Percentiles rank a stretch among this genome's conserved stretches.
phyloP scores from a whole-genome alignment of 176 grass and related monocot genomes.

The Rhynchospora pubera region DNA sequence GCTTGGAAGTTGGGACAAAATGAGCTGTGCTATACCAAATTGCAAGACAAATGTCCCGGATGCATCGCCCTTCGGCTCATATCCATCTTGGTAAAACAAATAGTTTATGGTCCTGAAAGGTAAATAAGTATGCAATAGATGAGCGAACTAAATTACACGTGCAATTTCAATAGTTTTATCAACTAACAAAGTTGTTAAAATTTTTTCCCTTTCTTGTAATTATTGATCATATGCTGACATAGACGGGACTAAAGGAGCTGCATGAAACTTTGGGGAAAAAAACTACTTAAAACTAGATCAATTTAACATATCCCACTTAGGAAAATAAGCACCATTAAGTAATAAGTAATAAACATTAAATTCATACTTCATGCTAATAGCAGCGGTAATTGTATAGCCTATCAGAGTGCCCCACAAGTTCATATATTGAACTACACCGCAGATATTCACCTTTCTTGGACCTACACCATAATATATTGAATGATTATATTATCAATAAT shows the following conservation, averaged over 20 bases:
- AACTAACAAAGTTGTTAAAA: background rate
- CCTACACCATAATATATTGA: slow-evolving; percentile 17
- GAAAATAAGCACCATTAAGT: background rate
- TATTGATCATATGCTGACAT: background rate
- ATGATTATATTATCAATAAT: background rate
- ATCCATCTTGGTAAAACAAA: slow-evolving; percentile 36
- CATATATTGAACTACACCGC: slow-evolving; percentile 54
- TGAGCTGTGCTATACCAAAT: slow-evolving; percentile 54
- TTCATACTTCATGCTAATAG: slow-evolving; percentile 76
- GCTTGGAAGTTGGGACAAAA: slow-evolving; percentile 69
- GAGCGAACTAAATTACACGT: background rate
- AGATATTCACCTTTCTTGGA: slow-evolving; percentile 58
- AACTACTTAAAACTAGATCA: background rate
- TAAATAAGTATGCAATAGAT: background rate
- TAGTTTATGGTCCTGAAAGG: slow-evolving; percentile 40
- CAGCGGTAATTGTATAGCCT: slow-evolving; percentile 71
- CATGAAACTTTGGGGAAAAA: background rate
- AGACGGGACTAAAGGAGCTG: background rate
- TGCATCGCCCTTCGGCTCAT: slow-evolving; percentile 20
- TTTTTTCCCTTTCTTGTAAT: background rate
- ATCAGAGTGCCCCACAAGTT: slow-evolving; percentile 79
- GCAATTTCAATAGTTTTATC: background rate
- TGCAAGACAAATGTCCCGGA: slow-evolving; percentile 40
- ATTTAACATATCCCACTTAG: background rate
- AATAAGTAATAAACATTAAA: background rate